Conservation (phyloP, 768 basidiomycete genomes). For the Coprinopsis cinerea region DNA sequence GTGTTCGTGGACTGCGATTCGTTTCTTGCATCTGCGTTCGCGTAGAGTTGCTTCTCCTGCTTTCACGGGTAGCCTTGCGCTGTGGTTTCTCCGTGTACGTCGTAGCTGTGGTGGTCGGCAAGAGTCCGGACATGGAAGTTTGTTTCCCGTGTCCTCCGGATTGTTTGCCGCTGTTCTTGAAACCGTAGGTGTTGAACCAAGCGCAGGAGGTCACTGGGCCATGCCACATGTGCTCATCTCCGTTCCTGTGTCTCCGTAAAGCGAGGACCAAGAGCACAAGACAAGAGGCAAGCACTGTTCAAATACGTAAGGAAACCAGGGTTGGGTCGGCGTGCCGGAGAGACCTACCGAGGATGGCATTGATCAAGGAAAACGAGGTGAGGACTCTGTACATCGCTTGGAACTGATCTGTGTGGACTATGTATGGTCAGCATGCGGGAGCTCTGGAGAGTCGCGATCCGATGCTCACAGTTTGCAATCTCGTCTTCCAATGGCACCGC, state of each 20-base stretch:
- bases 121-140: not conserved
- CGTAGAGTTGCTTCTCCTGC: not conserved
- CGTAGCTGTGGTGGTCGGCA: not conserved
- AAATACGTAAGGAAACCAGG: conserved; percentile 5
- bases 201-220: conserved; percentile 64
- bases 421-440: conserved; percentile 4
- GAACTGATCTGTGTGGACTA: conserved; percentile 81
- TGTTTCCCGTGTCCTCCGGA: not conserved
- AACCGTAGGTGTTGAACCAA: conserved; percentile 53
- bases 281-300: conserved; percentile 32
- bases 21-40: not conserved
- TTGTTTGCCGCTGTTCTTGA: conserved; percentile 1
- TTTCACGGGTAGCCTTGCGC: conserved; percentile 6
- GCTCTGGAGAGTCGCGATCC: not conserved
- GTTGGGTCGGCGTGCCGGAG: not conserved
- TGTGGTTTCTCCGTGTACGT: conserved; percentile 10
- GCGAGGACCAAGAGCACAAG: conserved; percentile 36
- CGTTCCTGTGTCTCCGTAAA: conserved; percentile 34
- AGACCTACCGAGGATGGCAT: conserved; percentile 59
- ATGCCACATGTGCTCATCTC: conserved; percentile 59
- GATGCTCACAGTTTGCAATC: conserved; percentile 64
- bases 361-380: conserved; percentile 75
- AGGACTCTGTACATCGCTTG: conserved; percentile 86
- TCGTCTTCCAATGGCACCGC: conserved; percentile 45
- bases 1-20: not conserved